Evolutionary conservation across 2,329 filamentous ascomycete species (phyloP).

Genomic region (Calonectria montana): DNA sequence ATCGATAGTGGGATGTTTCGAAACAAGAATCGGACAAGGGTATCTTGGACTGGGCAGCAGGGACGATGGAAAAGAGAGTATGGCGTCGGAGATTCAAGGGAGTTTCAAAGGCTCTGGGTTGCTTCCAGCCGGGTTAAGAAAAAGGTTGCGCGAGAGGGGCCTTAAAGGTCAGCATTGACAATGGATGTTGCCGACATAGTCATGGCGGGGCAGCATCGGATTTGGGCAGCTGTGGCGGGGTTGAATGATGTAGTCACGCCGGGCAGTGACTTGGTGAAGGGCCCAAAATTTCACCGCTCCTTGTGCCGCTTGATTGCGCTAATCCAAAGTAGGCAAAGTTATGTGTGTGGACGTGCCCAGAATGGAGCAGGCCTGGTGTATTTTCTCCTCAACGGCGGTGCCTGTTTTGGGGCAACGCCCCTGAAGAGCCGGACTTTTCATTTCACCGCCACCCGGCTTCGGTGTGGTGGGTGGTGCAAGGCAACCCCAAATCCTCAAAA

Average conservation of each 20-base stretch:
- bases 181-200: slow-evolving; percentile 12
- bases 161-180: slow-evolving; percentile 21
- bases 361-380: not conserved
- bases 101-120: not conserved
- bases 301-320: not conserved
- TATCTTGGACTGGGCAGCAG: not conserved
- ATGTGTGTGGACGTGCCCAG: not conserved
- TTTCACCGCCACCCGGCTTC: slow-evolving; percentile 48
- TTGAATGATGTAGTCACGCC: slow-evolving; percentile 40
- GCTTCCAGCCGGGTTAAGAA: not conserved
- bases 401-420: slow-evolving; percentile 16
- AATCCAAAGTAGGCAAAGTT: not conserved
- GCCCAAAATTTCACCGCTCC: slow-evolving; percentile 4
- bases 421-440: slow-evolving; percentile 44
- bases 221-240: slow-evolving; percentile 38
- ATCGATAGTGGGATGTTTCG: not conserved
- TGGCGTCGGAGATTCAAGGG: not conserved
- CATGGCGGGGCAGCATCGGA: slow-evolving; percentile 36
- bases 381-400: not conserved
- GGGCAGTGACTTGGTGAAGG: not conserved
- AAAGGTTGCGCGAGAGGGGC: not conserved
- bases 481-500: slow-evolving; percentile 48
- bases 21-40: not conserved
- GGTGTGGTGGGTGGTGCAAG: slow-evolving; percentile 41
- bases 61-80: not conserved